These are phyloP conservation scores for Solanum rostratum DNA, from an alignment of 257 asterid species.

Conservation along the genomic window DNA sequence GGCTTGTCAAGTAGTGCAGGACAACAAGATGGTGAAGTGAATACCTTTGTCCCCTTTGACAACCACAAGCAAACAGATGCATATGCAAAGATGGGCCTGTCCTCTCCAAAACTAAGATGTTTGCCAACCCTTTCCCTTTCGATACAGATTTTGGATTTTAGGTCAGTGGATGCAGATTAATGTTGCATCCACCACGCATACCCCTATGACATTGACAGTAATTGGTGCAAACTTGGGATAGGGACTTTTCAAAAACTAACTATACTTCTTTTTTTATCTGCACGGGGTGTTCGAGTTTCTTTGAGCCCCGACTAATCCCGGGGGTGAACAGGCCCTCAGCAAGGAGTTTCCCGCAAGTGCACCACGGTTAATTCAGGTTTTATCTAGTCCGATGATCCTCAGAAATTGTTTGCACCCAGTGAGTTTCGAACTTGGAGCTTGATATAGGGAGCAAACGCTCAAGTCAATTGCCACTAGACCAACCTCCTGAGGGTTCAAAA, in stretches of 20 bases:
- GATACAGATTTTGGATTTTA: neutral
- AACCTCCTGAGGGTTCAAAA: too few species aligned
- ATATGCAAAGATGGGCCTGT: neutral
- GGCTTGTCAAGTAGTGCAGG: neutral
- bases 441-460: too few species aligned
- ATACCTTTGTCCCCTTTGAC: neutral
- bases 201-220: neutral
- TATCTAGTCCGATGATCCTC: too few species aligned
- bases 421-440: too few species aligned
- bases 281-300: too few species aligned
- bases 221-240: neutral
- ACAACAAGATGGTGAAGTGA: neutral
- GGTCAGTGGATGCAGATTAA: neutral
- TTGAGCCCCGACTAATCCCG: too few species aligned
- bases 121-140: neutral
- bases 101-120: neutral
- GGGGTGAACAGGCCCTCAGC: too few species aligned
- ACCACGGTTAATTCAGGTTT: too few species aligned
- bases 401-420: too few species aligned
- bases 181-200: neutral
- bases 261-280: too few species aligned
- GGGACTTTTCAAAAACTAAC: neutral
- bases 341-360: too few species aligned
- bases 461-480: too few species aligned
- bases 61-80: neutral